Conservation (phyloP, 345 rosid species). For the Eucalyptus victrix region DNA sequence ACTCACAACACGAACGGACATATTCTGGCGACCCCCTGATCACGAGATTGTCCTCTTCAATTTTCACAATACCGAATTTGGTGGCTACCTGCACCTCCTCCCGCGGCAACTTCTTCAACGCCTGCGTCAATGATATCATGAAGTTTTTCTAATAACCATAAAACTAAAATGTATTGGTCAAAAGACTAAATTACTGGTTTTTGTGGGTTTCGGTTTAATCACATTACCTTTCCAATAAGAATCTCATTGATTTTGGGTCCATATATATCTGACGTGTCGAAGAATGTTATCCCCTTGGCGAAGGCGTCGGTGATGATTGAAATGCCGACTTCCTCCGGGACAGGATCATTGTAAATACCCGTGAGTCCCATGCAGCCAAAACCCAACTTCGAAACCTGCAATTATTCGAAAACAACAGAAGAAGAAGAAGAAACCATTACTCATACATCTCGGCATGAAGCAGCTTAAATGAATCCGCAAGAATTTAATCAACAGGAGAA, state of each 20-base stretch:
- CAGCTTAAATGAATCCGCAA: neutral
- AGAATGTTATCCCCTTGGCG: neutral
- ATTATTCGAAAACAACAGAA: neutral
- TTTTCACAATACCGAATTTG: conserved; percentile 2
- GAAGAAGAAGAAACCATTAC: neutral
- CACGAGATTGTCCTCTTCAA: neutral
- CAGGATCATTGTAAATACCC: neutral
- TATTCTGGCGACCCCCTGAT: conserved; percentile 7
- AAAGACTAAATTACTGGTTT: neutral
- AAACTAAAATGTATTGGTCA: neutral
- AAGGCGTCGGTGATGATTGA: neutral
- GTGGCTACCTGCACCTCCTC: conserved; percentile 16
- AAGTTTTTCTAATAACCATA: neutral
- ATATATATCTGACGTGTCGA: neutral
- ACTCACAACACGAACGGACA: conserved; percentile 11
- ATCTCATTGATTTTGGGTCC: neutral
- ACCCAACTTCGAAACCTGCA: conserved; percentile 1
- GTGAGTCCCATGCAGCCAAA: conserved; percentile 1
- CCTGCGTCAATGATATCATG: neutral
- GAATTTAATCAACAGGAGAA: neutral
- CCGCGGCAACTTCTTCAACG: conserved; percentile 12
- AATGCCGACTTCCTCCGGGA: neutral
- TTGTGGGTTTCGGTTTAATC: neutral
- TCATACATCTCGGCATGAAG: neutral
- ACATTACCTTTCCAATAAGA: neutral